A percentile compares a stretch with the other conserved stretches of the same genome.
Conservation (phyloP, 2,329 filamentous ascomycete genomes). For the Coleophoma crateriformis region DNA sequence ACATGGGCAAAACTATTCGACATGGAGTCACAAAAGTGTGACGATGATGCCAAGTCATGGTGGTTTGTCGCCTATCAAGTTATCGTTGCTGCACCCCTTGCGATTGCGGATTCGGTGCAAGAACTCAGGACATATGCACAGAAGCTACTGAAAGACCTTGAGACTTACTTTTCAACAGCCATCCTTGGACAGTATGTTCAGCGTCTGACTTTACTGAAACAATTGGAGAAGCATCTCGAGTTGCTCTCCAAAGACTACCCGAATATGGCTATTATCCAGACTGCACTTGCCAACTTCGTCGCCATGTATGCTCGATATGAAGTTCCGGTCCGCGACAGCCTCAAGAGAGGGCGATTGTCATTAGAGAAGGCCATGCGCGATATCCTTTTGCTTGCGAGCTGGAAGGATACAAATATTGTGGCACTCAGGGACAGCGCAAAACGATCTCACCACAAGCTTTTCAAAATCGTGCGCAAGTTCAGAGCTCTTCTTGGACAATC, state of each 20-base stretch:
- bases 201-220: slow-evolving; percentile 65
- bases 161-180: slow-evolving; percentile 72
- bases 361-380: slow-evolving; percentile 94
- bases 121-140: slow-evolving; percentile 59
- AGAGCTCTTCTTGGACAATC: slow-evolving; percentile 72
- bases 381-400: slow-evolving; percentile 87
- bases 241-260: slow-evolving; percentile 56
- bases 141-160: slow-evolving; percentile 69
- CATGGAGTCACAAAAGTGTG: slow-evolving; percentile 70
- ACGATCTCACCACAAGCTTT: slow-evolving; percentile 86
- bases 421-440: slow-evolving; percentile 84
- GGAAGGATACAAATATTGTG: slow-evolving; percentile 96
- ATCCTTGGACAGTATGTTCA: slow-evolving; percentile 75
- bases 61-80: slow-evolving; percentile 96
- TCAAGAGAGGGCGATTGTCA: slow-evolving; percentile 61
- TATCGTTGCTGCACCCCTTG: slow-evolving; percentile 69
- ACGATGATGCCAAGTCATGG: slow-evolving; percentile 79
- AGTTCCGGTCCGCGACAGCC: slow-evolving; percentile 54
- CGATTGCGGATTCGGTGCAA: slow-evolving; percentile 52
- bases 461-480: slow-evolving; percentile 88
- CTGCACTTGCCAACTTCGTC: slow-evolving; percentile 72
- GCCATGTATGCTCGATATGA: slow-evolving; percentile 69
- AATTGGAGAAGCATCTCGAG: slow-evolving; percentile 59
- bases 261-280: slow-evolving; percentile 49
- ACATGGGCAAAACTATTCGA: slow-evolving; percentile 91